Evolutionary conservation across 441 rosid genomes (phyloP).

Genomic region (Corymbia citriodora): DNA sequence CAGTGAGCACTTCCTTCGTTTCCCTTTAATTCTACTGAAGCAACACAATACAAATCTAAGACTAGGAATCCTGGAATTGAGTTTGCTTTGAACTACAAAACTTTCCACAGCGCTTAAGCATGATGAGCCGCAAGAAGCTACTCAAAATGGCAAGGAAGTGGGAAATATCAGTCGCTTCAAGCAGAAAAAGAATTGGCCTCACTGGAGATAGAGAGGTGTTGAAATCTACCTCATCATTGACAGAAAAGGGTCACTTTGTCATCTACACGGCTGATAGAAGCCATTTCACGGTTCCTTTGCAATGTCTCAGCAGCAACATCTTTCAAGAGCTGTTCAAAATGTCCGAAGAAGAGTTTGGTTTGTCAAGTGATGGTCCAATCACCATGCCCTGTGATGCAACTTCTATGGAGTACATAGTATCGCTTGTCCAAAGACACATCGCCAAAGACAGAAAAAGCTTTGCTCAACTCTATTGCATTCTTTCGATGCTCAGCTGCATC

Average conservation of each 20-base stretch:
- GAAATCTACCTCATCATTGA: background rate
- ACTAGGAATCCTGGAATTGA: background rate
- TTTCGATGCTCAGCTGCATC: background rate
- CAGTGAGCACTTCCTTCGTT: background rate
- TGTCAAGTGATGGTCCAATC: conserved; percentile 21
- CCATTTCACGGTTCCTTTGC: conserved; percentile 20
- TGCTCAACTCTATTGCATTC: conserved; percentile 7
- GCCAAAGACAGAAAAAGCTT: conserved; percentile 10
- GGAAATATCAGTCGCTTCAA: background rate
- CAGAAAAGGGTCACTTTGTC: background rate
- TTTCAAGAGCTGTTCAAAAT: conserved; percentile 27
- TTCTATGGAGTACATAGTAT: conserved; percentile 18
- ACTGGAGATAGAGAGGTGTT: background rate
- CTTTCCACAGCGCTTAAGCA: background rate
- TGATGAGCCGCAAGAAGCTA: conserved; percentile 1
- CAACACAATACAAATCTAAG: background rate
- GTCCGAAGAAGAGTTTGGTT: conserved; percentile 40
- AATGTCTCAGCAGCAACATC: conserved; percentile 12
- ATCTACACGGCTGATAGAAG: background rate
- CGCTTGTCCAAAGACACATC: background rate
- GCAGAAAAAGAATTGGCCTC: background rate
- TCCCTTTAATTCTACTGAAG: background rate
- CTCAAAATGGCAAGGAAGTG: conserved; percentile 2
- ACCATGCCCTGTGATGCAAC: conserved; percentile 28
- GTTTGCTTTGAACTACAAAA: background rate